These are phyloP conservation scores for Austroboletus novae-zelandiae DNA, from an alignment of 1,284 basidiomycete genomes.

Conservation along the genomic window DNA sequence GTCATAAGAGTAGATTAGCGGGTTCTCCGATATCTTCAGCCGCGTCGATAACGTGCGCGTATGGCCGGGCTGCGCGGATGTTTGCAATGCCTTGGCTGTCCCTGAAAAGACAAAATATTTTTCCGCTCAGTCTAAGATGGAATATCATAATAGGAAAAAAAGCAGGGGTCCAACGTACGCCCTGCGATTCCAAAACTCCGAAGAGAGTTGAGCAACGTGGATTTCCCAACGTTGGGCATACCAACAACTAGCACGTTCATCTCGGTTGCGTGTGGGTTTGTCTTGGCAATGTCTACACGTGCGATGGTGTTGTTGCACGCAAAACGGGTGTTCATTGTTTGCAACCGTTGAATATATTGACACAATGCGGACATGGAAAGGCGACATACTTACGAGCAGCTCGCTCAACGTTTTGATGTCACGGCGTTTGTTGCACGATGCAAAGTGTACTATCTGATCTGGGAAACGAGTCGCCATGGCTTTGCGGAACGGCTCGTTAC, in stretches of 20 bases:
- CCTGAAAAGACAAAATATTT: conserved; percentile 27
- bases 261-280: conserved; percentile 65
- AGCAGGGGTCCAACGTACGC: conserved; percentile 49
- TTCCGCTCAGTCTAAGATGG: conserved; percentile 1
- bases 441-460: conserved; percentile 63
- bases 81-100: conserved; percentile 84
- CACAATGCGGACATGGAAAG: conserved; percentile 5
- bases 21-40: conserved; percentile 76
- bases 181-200: conserved; percentile 85
- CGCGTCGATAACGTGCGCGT: conserved; percentile 84
- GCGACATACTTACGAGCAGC: conserved; percentile 67
- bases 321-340: background rate
- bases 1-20: conserved; percentile 91
- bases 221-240: conserved; percentile 99
- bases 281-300: conserved; percentile 62
- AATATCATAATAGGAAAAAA: background rate
- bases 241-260: conserved; percentile 89
- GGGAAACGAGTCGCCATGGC: conserved; percentile 69
- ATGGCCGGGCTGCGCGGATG: conserved; percentile 86
- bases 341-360: conserved; percentile 1
- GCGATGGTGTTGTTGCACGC: background rate
- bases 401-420: conserved; percentile 64
- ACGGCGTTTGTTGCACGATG: conserved; percentile 63
- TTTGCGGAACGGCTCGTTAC: conserved; percentile 60
- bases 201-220: conserved; percentile 89